A percentile compares a stretch with the other conserved stretches of the same genome.
These are phyloP conservation scores for Nematodospora valgi DNA, from an alignment of 805 yeast genomes.

Conservation along the genomic window DNA sequence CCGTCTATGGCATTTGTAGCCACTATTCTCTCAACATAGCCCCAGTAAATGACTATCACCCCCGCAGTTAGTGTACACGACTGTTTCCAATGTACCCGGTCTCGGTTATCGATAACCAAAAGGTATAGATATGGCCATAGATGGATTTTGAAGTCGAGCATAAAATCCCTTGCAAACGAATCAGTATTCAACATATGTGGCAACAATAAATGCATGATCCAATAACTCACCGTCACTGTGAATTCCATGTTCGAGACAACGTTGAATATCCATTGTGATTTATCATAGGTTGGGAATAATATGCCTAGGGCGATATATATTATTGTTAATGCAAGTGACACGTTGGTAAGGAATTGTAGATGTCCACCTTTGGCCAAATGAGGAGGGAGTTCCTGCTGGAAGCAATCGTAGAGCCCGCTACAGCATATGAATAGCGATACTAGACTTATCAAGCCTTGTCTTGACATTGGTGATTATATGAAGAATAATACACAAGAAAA, in stretches of 20 bases:
- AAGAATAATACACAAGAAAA: no score
- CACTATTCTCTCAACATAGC: constrained; percentile 18
- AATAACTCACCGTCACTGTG: constrained; percentile 20
- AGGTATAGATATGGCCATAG: constrained; percentile 22
- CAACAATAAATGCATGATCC: constrained; percentile 17
- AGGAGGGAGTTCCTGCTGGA: constrained; percentile 13
- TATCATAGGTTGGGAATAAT: background rate
- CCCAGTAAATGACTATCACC: constrained; percentile 8
- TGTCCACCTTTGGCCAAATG: constrained; percentile 19
- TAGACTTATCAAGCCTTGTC: background rate
- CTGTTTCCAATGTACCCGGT: background rate
- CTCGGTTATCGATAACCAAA: constrained; percentile 7
- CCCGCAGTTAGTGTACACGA: constrained; percentile 5
- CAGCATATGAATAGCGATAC: background rate
- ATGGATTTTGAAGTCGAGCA: constrained; percentile 22
- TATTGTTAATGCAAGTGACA: constrained; percentile 12
- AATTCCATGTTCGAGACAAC: constrained; percentile 19
- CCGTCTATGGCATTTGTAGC: constrained; percentile 6
- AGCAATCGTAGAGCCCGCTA: constrained; percentile 2
- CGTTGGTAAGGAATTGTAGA: constrained; percentile 23
- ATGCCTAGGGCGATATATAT: no score
- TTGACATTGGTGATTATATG: no score
- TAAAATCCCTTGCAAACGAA: constrained; percentile 14
- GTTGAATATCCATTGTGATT: constrained; percentile 7
- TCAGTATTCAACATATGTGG: constrained; percentile 16